A percentile compares a stretch with the other conserved stretches of the same genome.
These are phyloP conservation scores for Arthrobotrys entomopaga DNA, from an alignment of 2,329 filamentous ascomycete species.

Conservation along the genomic window DNA sequence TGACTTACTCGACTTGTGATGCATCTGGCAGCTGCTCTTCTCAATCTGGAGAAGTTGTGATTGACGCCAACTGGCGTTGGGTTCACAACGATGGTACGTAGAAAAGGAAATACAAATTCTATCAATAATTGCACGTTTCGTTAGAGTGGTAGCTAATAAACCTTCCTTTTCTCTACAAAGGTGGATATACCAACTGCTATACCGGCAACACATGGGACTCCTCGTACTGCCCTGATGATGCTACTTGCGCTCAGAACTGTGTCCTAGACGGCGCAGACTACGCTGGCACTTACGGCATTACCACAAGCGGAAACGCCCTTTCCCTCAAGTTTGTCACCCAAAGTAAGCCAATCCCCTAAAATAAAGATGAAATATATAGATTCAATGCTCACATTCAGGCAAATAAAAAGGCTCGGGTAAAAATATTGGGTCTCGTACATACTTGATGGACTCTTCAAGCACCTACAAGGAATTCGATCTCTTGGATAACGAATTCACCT, in stretches of 20 bases:
- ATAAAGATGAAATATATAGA: background rate
- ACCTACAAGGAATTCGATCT: constrained; percentile 74
- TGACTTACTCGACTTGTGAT: constrained; percentile 68
- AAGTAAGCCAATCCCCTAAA: constrained; percentile 58
- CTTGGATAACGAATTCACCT: constrained; percentile 75
- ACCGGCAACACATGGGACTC: constrained; percentile 63
- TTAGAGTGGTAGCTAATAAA: constrained; percentile 1
- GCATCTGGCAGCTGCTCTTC: constrained; percentile 67
- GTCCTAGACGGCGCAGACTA: constrained; percentile 69
- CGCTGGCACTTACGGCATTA: constrained; percentile 67
- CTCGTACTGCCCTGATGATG: constrained; percentile 64
- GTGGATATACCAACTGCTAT: constrained; percentile 66
- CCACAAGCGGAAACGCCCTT: constrained; percentile 66
- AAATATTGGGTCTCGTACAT: constrained; percentile 67
- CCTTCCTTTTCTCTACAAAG: constrained; percentile 3
- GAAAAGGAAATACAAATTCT: too few species aligned
- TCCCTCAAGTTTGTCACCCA: constrained; percentile 70
- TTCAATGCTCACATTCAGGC: background rate
- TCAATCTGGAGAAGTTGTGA: constrained; percentile 66
- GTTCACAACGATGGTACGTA: constrained; percentile 62
- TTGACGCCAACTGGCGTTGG: constrained; percentile 69
- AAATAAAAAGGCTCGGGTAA: constrained; percentile 46
- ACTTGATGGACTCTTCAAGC: constrained; percentile 70
- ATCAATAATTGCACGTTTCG: constrained; percentile 1
- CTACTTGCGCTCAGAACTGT: constrained; percentile 66